Percentiles rank a stretch among this genome's conserved stretches.
Evolutionary conservation across 83 land plant genomes (phyloP).

Genomic region (Picea mariana): DNA sequence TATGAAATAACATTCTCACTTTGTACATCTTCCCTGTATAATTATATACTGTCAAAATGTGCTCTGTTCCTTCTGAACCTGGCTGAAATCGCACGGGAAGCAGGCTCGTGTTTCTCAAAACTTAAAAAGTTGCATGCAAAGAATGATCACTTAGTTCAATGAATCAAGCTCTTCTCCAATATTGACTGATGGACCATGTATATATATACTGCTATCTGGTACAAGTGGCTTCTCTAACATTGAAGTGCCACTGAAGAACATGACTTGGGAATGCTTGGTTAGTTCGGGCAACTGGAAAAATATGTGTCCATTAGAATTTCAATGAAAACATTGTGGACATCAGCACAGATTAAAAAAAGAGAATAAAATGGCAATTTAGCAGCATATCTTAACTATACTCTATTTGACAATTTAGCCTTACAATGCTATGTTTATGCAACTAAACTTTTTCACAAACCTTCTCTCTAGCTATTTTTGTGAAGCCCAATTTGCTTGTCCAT

Average conservation of each 20-base stretch:
- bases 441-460: constrained; percentile 39
- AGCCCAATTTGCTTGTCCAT: constrained; percentile 83
- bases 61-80: neutral
- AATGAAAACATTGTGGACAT: too few species aligned
- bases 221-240: constrained; percentile 51
- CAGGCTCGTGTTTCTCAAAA: neutral
- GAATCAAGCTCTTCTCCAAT: neutral
- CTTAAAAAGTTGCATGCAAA: neutral
- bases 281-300: constrained; percentile 50
- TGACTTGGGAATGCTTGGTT: constrained; percentile 41
- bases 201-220: neutral
- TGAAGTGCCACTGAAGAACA: constrained; percentile 76
- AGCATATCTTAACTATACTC: too few species aligned
- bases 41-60: too few species aligned
- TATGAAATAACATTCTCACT: too few species aligned
- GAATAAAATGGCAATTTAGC: too few species aligned
- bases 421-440: neutral
- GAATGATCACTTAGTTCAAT: too few species aligned
- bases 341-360: too few species aligned
- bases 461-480: constrained; percentile 49
- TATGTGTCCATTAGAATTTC: neutral
- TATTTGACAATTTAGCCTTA: too few species aligned
- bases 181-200: neutral
- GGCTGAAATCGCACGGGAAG: neutral
- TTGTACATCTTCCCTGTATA: too few species aligned